Base-by-base conservation (phyloP, 495 filamentous ascomycete genomes). In the Trichoderma orchidacearum region DNA sequence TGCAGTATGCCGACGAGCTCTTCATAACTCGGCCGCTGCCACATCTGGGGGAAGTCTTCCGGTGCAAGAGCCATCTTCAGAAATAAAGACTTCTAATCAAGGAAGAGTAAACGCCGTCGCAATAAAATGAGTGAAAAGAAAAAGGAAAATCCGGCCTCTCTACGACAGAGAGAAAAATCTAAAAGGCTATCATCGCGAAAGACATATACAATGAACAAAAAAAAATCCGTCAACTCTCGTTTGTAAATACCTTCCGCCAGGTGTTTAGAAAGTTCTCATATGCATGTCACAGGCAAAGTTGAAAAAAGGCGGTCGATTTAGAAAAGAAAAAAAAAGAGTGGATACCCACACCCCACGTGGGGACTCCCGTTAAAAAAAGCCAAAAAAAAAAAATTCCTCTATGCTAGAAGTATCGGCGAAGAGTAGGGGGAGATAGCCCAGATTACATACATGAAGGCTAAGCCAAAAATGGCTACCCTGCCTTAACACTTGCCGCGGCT, bases 1-100 rank as follows among this genome's bases (percentile, higher is more conserved):
- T 68, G 53, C 29, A 77, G 66, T 55, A 63, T 66, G 3, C 53
- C 55, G 7, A 75, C 53, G 25, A 77, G 67, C 6, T 66, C 66
- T 18, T 62, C 54, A 38, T 61, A 69, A 12, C 68, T 52, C 25
- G 75, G 75, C 59, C 68, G 73, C 65, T 75, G 66, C 73, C 75
- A 75, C 38, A 74, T 56, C 32, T 70, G 73, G 13, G 72, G 69
- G 28, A 75, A 69, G 17, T 71, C 67, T 23, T 48, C 38, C 38
- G 38, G 38, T 48, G 38, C 38, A 21, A 48, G 38, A 23, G 38
- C 5, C 38, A n/a, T n/a, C 4, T n/a, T 25, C 5, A 11, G 35
- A 35, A n/a, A 51, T 21, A 17, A 23, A 55, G 30, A 32, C 3
- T 17, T 30, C 6, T 11, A 17, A 27, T 23, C 17, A 51, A 25